Conservation (phyloP, 352 stramenopile species). For the Bremia lactucae region DNA sequence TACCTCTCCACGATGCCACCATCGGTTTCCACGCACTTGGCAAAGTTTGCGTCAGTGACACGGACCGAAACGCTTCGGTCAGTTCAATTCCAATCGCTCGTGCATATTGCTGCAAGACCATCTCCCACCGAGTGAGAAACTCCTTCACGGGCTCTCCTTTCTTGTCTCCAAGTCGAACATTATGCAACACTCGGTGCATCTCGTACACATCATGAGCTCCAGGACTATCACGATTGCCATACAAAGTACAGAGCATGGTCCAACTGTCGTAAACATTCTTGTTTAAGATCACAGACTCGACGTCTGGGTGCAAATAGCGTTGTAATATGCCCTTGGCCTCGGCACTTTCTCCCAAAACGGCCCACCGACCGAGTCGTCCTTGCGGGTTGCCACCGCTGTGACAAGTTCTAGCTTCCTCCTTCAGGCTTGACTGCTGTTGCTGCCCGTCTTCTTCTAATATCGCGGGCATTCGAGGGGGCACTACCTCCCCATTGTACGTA, state of each 20-base stretch:
- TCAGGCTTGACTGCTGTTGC: constrained; percentile 9
- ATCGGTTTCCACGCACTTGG: constrained; percentile 19
- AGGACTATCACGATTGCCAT: constrained; percentile 22
- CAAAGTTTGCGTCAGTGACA: constrained; percentile 25
- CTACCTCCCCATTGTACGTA: constrained; percentile 30
- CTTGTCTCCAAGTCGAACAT: constrained; percentile 35
- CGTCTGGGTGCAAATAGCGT: constrained; percentile 32
- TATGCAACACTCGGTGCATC: constrained; percentile 35
- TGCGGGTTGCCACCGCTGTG: constrained; percentile 1
- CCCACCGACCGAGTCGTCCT: constrained; percentile 22
- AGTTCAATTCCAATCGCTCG: constrained; percentile 25
- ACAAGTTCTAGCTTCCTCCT: constrained; percentile 13
- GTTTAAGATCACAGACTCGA: constrained; percentile 33
- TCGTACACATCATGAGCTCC: constrained; percentile 27
- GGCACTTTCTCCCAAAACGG: constrained; percentile 29
- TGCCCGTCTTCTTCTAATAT: constrained; percentile 14
- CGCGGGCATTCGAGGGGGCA: constrained; percentile 21
- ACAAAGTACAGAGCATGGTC: constrained; percentile 32
- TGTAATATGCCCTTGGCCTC: constrained; percentile 42
- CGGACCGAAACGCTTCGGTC: constrained; percentile 31
- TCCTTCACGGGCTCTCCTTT: constrained; percentile 25
- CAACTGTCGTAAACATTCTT: constrained; percentile 48
- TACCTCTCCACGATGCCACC: constrained; percentile 24
- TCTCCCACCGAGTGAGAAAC: constrained; percentile 31
- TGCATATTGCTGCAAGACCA: constrained; percentile 33